A percentile compares a stretch with the other conserved stretches of the same genome.
phyloP scores from a whole-genome alignment of 352 stramenopile genomes.

The Phytophthora quininea region DNA sequence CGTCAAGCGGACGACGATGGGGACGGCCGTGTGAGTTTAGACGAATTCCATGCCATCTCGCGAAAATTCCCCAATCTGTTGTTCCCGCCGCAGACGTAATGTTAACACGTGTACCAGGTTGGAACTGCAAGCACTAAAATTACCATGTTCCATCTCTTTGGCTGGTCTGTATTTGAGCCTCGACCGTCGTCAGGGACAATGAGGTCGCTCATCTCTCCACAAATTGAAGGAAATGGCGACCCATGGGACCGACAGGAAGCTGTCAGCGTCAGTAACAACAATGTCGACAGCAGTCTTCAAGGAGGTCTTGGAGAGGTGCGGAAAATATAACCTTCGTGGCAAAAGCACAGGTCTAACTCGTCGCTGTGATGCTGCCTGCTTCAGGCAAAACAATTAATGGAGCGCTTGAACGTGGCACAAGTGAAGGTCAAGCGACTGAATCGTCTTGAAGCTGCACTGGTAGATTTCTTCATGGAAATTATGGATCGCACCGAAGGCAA shows the following conservation, averaged over 20 bases:
- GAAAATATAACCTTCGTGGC: not conserved
- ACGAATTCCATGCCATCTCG: constrained; percentile 87
- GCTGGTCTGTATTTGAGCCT: not conserved
- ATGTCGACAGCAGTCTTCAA: constrained; percentile 9
- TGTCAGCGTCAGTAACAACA: constrained; percentile 7
- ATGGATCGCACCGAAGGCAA: constrained; percentile 50
- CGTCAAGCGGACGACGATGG: constrained; percentile 83
- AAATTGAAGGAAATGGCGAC: constrained; percentile 16
- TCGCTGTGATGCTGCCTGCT: not conserved
- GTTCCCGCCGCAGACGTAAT: constrained; percentile 62
- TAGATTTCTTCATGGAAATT: constrained; percentile 78
- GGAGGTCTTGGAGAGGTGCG: constrained; percentile 26
- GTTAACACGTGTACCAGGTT: no score
- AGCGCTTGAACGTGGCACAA: constrained; percentile 66
- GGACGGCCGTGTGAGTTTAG: constrained; percentile 75
- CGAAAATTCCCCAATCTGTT: constrained; percentile 93
- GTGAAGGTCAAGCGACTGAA: constrained; percentile 69
- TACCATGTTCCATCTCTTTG: constrained; percentile 6
- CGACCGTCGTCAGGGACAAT: constrained; percentile 3
- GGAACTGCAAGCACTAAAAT: constrained; percentile 13
- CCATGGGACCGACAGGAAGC: constrained; percentile 13
- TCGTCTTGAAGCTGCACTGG: constrained; percentile 66
- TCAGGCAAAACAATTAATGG: constrained; percentile 66
- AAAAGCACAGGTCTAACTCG: not conserved
- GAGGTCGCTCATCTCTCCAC: constrained; percentile 21